These are phyloP conservation scores for Mortierella polycephala DNA, from an alignment of 371 early-diverging fungal genomes.

Conservation along the genomic window DNA sequence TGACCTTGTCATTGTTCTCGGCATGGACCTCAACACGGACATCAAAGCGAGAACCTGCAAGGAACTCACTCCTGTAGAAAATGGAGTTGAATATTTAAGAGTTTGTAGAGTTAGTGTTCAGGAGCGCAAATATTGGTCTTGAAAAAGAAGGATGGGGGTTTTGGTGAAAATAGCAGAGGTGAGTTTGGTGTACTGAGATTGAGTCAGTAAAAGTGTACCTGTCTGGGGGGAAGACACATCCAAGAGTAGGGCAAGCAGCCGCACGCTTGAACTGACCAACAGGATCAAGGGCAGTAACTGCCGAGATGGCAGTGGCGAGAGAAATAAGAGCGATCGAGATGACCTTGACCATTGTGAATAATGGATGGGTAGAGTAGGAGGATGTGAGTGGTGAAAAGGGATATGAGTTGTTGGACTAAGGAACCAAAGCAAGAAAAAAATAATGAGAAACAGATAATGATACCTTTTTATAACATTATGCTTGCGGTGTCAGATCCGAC, in stretches of 20 bases:
- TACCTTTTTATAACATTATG: slow-evolving; percentile 6
- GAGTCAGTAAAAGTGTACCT: slow-evolving; percentile 46
- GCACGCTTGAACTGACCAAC: slow-evolving; percentile 68
- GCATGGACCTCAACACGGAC: slow-evolving; percentile 70
- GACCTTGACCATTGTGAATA: slow-evolving; percentile 44
- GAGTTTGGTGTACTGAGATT: too few species aligned
- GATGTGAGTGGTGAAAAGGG: slow-evolving; percentile 4
- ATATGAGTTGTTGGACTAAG: slow-evolving; percentile 53
- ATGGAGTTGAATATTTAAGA: not conserved
- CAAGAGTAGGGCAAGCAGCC: slow-evolving; percentile 66
- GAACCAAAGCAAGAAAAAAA: slow-evolving; percentile 30
- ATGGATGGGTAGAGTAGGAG: slow-evolving; percentile 1
- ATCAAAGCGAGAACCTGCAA: slow-evolving; percentile 68
- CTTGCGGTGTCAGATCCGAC: too few species aligned
- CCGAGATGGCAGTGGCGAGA: slow-evolving; percentile 47
- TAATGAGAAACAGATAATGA: not conserved
- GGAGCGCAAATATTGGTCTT: too few species aligned
- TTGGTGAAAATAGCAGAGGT: not conserved
- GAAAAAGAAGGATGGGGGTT: not conserved
- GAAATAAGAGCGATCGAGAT: slow-evolving; percentile 41
- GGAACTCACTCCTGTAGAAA: slow-evolving; percentile 59
- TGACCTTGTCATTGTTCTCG: slow-evolving; percentile 58
- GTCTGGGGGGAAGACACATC: slow-evolving; percentile 68
- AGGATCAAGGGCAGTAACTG: slow-evolving; percentile 55
- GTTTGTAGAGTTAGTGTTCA: not conserved